Evolutionary conservation across 768 basidiomycete genomes (phyloP), one percentile per base, ranked within the genome.

Genomic region (Favolaschia claudopus): DNA sequence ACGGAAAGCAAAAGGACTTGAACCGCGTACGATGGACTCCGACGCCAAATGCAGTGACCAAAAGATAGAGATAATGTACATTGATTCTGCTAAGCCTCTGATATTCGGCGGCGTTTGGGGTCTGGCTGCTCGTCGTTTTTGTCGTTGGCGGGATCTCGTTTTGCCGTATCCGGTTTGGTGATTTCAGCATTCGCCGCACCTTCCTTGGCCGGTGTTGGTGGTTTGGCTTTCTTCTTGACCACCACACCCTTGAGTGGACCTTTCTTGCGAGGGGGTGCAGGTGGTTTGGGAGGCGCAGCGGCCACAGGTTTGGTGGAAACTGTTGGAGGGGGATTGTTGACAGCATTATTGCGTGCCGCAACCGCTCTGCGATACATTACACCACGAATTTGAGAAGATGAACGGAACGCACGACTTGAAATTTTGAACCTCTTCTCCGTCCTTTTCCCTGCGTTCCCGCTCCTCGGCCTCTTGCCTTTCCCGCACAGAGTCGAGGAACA

Each of bases 401-500:
- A 27, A 43, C 12, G 36, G 44, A 22, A 56, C 79, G 58, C 71
- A 95, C 93, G 91, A 87, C 77, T 86, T 87, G 70, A 95, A 95
- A 67, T 79, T 81, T 55, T 86, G 86, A 43, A 95, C 76, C 75
- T 95, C 91, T 67, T 91, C 89, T 6, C 89, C 90, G 53, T 95
- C 93, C 66, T 83, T 80, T 70, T 87, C 79, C 67, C 86, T 89
- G 49, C 91, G 87, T 53, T 86, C 79, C 15, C 86, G 85, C 70
- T 95, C 93, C 74, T 92, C 91, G 60, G 84, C 83, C 62, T 87
- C 82, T 70, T 91, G 86, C 46, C 85, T 85, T 71, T 93, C 89
- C 60, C 89, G 80, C 58, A 95, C 79, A 17, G 91, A 90, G 69
- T 94, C 93, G 28, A 95, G 83, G 69, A 95, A 95, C 81, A 91